Base-by-base conservation (phyloP, 169 alveolate genomes). In the Neospora caninum region DNA sequence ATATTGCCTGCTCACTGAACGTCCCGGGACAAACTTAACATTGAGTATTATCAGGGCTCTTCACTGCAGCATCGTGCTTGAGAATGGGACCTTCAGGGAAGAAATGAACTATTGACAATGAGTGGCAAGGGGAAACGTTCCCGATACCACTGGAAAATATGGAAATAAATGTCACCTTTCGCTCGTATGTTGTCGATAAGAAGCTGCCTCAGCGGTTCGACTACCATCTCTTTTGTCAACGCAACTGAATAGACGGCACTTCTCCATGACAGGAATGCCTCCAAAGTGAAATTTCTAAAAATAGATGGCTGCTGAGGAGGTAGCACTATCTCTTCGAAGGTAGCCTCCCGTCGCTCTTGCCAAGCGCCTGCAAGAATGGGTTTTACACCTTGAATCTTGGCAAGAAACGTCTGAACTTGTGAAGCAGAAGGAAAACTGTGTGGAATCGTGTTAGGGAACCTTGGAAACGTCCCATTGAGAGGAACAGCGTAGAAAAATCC, bases 401-500 rank as follows among this genome's bases (percentile, higher is more conserved):
- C 89, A 10, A 82, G 89, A 36, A 82, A 82, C 20, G 39, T 82
- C 36, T 69, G 89, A 7, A 82, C 67, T 36, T 82, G 69, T n/a
- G 34, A 7, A 0, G 67, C 89, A 16, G 70, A n/a, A 18, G 89
- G 89, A n/a, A 31, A 82, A 41, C 89, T 82, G 67, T 82, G 89
- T 10, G 89, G 89, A 45, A 82, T 45, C 54, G 89, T 39, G 39
- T 82, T 82, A 16, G 69, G 87, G 45, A 78, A 78, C 42, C 87
- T 10, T 29, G 78, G 78, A 29, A 25, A 64, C 27, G 53, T 78
- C 16, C 18, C 25, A 34, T 78, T 78, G 34, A 78, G 87, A 20
- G 87, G 87, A 78, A 78, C 87, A 20, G 41, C 87, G 43, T 78
- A 78, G 45, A 78, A 78, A 45, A 78, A 38, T 16, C 87, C 87